Evolutionary conservation across 2,329 filamentous ascomycete species (phyloP).

Genomic region (Paecilomyces formosus): DNA sequence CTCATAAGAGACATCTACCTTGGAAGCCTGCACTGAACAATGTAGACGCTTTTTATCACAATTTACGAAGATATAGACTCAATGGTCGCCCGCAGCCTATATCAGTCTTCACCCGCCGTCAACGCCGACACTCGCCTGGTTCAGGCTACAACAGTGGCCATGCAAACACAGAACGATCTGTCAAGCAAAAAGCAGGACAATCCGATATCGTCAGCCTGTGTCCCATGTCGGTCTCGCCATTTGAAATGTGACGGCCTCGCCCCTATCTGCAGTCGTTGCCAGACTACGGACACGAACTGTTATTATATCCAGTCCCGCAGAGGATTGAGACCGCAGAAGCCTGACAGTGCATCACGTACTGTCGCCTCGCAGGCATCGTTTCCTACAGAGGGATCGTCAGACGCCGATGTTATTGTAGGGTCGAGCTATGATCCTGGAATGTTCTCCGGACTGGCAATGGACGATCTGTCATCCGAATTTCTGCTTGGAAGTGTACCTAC

Average conservation of each 20-base stretch:
- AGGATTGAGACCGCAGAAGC: conserved; percentile 17
- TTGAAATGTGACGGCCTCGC: conserved; percentile 42
- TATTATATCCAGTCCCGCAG: conserved; percentile 43
- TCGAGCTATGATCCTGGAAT: neutral
- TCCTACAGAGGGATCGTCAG: neutral
- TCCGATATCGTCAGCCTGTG: conserved; percentile 16
- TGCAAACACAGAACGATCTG: neutral
- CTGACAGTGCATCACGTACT: neutral
- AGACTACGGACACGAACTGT: conserved; percentile 35
- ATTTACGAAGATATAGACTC: neutral
- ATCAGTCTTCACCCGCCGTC: neutral
- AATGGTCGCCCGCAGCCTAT: neutral
- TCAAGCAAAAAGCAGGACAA: neutral
- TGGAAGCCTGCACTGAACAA: neutral
- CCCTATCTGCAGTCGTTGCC: conserved; percentile 39
- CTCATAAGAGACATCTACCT: neutral
- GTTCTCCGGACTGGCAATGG: neutral
- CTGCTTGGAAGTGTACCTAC: neutral
- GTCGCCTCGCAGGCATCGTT: neutral
- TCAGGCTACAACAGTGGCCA: neutral
- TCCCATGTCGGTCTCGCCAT: conserved; percentile 31
- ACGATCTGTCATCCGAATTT: neutral
- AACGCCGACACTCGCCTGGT: neutral
- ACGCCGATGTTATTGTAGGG: neutral
- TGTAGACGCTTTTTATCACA: neutral